Evolutionary conservation across 495 filamentous ascomycete genomes (phyloP), one percentile per base, ranked within the genome.

Genomic region (Hypoxylon subgilvum): DNA sequence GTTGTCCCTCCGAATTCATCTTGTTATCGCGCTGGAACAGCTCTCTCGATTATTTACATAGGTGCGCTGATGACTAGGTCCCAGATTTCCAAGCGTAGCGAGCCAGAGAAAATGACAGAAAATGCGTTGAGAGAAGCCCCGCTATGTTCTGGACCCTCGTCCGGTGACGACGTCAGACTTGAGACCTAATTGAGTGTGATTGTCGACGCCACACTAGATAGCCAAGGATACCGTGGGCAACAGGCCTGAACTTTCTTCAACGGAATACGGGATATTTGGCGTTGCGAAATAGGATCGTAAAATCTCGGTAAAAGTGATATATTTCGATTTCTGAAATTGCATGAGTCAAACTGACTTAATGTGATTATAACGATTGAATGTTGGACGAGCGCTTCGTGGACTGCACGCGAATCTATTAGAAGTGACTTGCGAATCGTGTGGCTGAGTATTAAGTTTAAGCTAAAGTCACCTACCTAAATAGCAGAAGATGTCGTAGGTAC

Each of bases 1-100:
- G 54, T n/a, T 41, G 42, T 42, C 57, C 61, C 14, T 70, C 67
- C 23, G 67, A 56, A 36, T 65, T 54, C 67, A 70, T 69, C 9
- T 39, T 68, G 30, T 22, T 31, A 41, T 49, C 34, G 44, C 54
- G 45, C 28, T 32, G 8, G 16, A 42, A 19, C 36, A 42, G 32
- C 14, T 45, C 19, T 44, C 18, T 45, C 18, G 56, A 14, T 22
- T 21, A 13, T 48, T 17, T 28, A n/a, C n/a, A n/a, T n/a, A 21
- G 16, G 14, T 50, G 12, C 38, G 25, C 47, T 18, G 40, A 42
- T 5, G 28, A 7, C 23, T 21, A 47, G 8, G 10, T 22, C n/a
- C n/a, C 8, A 52, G 36, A 34, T 22, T 40, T 34, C 18, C 17
- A 10, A 30, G 12, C 18, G 21, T 22, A 47, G 34, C 9, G 22